Evolutionary conservation across 805 yeast genomes (phyloP), one percentile per base, ranked within the genome.

Genomic region (Candida ortonii): DNA sequence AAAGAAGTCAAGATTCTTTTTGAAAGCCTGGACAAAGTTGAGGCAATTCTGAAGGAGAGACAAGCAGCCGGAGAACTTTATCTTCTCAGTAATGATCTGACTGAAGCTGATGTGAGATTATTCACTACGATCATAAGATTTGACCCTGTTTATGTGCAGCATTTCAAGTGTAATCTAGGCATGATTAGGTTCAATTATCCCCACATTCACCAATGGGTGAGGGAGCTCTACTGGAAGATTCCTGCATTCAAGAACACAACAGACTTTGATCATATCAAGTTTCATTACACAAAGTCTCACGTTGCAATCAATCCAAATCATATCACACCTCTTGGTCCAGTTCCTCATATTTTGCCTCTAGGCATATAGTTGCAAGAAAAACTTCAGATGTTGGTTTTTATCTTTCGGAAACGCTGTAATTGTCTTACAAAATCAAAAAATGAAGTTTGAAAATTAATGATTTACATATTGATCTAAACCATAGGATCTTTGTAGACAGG

Each of bases 131-230:
- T 90, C 39, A 70, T 87, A 27, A 76, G 98, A 51, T 90, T 90
- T 53, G 97, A 90, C 59, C 84, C 94, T 1, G 95, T 88, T 15
- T 90, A 90, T 55, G 90, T 83, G 34, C 96, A 89, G 61, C 97
- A 90, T 61, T 93, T 90, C 76, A 93, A 90, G 64, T 85, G 96
- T 61, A 90, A 90, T 61, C 60, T 87, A 42, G 80, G 80, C 30
- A 82, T 80, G 68, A 84, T 90, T 50, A 76, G 96, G 55, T 59
- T 52, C 26, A 84, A 86, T 44, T 90, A 77, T 58, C 97, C 97
- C 15, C 63, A 69, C 49, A 61, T 89, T 34, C 82, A 87, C 62
- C 65, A 76, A 41, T 90, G 95, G 95, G 60, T 89, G 49, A 70
- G 83, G 48, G 76, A 83, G 46, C 70, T 93, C 50, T 93, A 89